A percentile compares a stretch with the other conserved stretches of the same genome.
Evolutionary conservation across 1,284 basidiomycete genomes (phyloP).

Genomic region (Trichosporon coremiiforme): DNA sequence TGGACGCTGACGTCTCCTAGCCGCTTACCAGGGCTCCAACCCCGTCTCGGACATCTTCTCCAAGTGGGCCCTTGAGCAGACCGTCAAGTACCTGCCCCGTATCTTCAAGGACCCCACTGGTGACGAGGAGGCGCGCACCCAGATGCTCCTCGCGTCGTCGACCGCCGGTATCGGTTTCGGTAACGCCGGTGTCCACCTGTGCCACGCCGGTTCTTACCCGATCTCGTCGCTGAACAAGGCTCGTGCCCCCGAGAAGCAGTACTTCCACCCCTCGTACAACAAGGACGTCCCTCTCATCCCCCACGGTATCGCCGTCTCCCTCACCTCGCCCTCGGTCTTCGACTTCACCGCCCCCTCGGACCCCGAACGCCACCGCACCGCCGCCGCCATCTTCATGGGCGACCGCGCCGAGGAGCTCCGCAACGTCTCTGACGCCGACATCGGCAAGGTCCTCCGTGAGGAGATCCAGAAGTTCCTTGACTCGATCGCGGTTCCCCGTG

Average conservation of each 20-base stretch:
- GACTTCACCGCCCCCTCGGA: slow-evolving; percentile 89
- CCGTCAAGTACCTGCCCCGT: slow-evolving; percentile 85
- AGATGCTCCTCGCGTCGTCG: slow-evolving; percentile 72
- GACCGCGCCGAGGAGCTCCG: slow-evolving; percentile 69
- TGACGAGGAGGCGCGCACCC: slow-evolving; percentile 79
- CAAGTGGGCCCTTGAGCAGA: slow-evolving; percentile 87
- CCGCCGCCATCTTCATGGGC: slow-evolving; percentile 77
- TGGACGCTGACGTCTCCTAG: too few species aligned
- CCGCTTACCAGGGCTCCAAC: slow-evolving; percentile 92
- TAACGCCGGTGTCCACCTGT: slow-evolving; percentile 88
- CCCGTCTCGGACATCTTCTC: slow-evolving; percentile 96
- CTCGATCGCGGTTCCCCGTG: slow-evolving; percentile 78
- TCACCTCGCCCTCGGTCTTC: slow-evolving; percentile 89
- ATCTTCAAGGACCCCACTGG: slow-evolving; percentile 72
- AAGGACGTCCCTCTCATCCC: slow-evolving; percentile 87
- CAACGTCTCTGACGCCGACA: slow-evolving; percentile 75
- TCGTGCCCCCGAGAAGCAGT: slow-evolving; percentile 78
- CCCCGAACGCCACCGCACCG: slow-evolving; percentile 85
- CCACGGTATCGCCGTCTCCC: slow-evolving; percentile 82
- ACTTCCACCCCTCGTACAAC: slow-evolving; percentile 72
- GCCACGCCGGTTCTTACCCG: slow-evolving; percentile 57
- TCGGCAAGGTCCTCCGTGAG: slow-evolving; percentile 81
- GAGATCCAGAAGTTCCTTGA: slow-evolving; percentile 90
- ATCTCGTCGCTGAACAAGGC: slow-evolving; percentile 95
- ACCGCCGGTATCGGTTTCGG: slow-evolving; percentile 94